Base-by-base conservation (phyloP, 148 eudicot species). In the Nyssa sinensis region DNA sequence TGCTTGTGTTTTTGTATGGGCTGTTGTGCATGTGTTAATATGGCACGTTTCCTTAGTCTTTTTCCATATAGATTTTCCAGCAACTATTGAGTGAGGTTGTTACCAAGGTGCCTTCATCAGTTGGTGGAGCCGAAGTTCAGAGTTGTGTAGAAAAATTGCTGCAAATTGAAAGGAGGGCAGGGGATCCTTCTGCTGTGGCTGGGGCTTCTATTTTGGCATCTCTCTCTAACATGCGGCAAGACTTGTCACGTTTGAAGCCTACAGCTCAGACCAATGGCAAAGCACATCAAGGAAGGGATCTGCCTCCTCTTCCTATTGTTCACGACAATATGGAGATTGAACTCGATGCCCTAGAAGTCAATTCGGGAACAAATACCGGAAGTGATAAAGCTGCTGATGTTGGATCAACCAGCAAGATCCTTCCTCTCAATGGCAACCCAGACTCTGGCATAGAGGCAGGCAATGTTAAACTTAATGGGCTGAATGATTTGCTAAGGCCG, bases 161-260 rank as follows among this genome's bases (percentile, higher is more conserved):
- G 35, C 88, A 72, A 44, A 74, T 25, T 66, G 98, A 91, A 70
- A 93, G 83, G 85, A 80, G 91, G 67, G 81, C 87, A 27, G 92
- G 98, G 41, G 98, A 91, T 78, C 90, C 87, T 59, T 91, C 98
- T 65, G 91, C 93, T 77, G 90, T 86, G 28, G 89, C 88, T 60
- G 94, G 98, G 76, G 98, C 98, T 67, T 85, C 94, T 59, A 85
- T 89, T 74, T 79, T 93, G 84, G 97, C 98, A 51, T 91, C 96
- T 64, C 87, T 93, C 53, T 93, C 98, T 32, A 91, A 77, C 75
- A 55, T 86, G 65, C 81, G 91, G 73, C 84, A 86, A 76, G 92
- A 86, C 69, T 51, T 83, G 51, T 80, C 87, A 49, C 91, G 86
- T 13, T 81, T 91, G 84, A 89, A 87, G 83, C 75, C 89, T 55